Percentiles rank a stretch among this genome's conserved stretches.
Conservation (phyloP, 371 early-diverging fungal species). For the Syncephalastrum contaminatum region DNA sequence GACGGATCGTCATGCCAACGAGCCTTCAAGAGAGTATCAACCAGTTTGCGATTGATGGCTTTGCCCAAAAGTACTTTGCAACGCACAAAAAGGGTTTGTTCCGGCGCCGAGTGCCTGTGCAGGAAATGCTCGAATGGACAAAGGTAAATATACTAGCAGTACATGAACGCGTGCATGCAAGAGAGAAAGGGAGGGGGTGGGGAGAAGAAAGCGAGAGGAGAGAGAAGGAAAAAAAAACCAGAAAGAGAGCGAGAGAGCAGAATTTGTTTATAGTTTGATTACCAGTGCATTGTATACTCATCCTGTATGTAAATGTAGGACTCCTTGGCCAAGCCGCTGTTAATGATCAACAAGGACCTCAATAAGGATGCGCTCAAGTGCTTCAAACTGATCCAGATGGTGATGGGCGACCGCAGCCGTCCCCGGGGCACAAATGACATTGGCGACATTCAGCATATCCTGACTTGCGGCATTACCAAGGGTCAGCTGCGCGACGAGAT, state of each 20-base stretch:
- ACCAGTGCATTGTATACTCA: too few species aligned
- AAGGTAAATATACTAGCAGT: slow-evolving; percentile 39
- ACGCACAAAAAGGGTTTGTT: slow-evolving; percentile 86
- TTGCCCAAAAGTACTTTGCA: slow-evolving; percentile 90
- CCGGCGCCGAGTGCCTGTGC: slow-evolving; percentile 82
- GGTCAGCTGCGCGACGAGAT: slow-evolving; percentile 91
- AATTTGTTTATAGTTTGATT: background rate
- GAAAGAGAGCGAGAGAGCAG: background rate
- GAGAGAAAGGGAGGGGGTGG: background rate
- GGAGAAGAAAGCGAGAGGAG: too few species aligned
- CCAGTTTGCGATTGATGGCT: slow-evolving; percentile 87
- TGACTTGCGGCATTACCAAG: slow-evolving; percentile 72
- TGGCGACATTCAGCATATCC: slow-evolving; percentile 73
- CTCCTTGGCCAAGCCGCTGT: slow-evolving; percentile 75
- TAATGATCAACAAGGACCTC: slow-evolving; percentile 75
- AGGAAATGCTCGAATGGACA: slow-evolving; percentile 83
- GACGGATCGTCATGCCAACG: slow-evolving; percentile 45
- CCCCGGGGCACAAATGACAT: slow-evolving; percentile 30
- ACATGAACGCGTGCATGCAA: background rate
- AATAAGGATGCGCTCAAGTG: slow-evolving; percentile 85
- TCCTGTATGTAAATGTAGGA: slow-evolving; percentile 41
- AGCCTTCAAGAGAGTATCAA: slow-evolving; percentile 70
- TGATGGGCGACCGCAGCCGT: slow-evolving; percentile 77
- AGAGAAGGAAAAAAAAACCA: background rate
- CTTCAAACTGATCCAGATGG: slow-evolving; percentile 81